Evolutionary conservation across 2,329 filamentous ascomycete species (phyloP).

Genomic region (Alternaria infectoria): DNA sequence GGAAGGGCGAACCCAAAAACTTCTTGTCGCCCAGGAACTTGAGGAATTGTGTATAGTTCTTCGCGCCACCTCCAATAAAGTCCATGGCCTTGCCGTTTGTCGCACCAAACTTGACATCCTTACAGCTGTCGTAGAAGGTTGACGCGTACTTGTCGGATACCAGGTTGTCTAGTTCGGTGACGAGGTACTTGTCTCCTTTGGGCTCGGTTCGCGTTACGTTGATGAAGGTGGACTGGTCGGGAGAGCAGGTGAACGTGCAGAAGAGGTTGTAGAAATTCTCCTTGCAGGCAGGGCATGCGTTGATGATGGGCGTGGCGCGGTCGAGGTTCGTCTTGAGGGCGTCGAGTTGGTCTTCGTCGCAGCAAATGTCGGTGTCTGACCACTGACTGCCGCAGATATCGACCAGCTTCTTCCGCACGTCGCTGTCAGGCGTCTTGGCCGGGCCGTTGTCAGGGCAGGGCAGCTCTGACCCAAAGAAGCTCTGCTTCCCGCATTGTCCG

Average conservation of each 20-base stretch:
- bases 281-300: slow-evolving; percentile 94
- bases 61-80: slow-evolving; percentile 92
- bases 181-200: slow-evolving; percentile 68
- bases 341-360: slow-evolving; percentile 79
- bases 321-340: slow-evolving; percentile 83
- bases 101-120: slow-evolving; percentile 97
- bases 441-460: slow-evolving; percentile 91
- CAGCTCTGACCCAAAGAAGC: slow-evolving; percentile 85
- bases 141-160: slow-evolving; percentile 82
- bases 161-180: slow-evolving; percentile 89
- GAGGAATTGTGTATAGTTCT: slow-evolving; percentile 84
- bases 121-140: slow-evolving; percentile 96
- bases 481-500: slow-evolving; percentile 88
- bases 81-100: slow-evolving; percentile 94
- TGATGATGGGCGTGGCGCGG: slow-evolving; percentile 85
- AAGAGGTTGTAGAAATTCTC: slow-evolving; percentile 99
- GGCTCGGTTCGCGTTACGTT: slow-evolving; percentile 81
- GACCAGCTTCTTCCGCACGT: slow-evolving; percentile 77
- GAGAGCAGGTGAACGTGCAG: slow-evolving; percentile 97
- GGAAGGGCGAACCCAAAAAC: slow-evolving; percentile 89
- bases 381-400: slow-evolving; percentile 87
- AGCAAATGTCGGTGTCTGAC: slow-evolving; percentile 84
- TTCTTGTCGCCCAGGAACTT: slow-evolving; percentile 95
- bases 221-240: slow-evolving; percentile 92
- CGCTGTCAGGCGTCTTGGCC: slow-evolving; percentile 74